Evolutionary conservation across 371 early-diverging fungal species (phyloP), one percentile per base, ranked within the genome.

Genomic region (Mortierella sp.): DNA sequence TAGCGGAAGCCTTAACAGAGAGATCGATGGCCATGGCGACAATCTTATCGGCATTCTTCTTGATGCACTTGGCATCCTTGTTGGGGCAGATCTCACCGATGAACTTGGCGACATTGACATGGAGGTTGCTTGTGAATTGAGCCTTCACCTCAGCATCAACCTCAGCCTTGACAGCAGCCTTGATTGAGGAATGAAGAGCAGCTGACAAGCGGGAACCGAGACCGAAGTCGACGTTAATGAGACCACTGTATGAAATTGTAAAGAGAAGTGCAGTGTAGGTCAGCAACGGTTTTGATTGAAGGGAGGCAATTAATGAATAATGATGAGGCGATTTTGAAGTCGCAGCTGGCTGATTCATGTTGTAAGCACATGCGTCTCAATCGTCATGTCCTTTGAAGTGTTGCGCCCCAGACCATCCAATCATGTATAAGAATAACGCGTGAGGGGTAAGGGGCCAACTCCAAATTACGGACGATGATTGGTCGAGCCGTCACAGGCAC

Each of bases 101-200:
- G 62, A 70, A 58, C 41, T 51, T 53, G 23, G 17, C 53, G 37
- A 76, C 53, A 62, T 76, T 65, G 23, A 48, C 70, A 52, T 70
- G 60, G 50, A 76, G 50, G 59, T 42, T 53, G 34, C 49, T 43
- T 23, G 65, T 61, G 62, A 76, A 76, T 58, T 70, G 63, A 48
- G 64, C 21, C 69, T 75, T 65, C 62, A 70, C 27, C 55, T 76
- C 66, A 27, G 70, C 70, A 64, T 70, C 58, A 15, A 76, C 65
- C 51, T 69, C 70, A 32, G 65, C 70, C 65, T 69, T 64, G 70
- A 76, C 62, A 44, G 66, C 53, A 61, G 78, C 66, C 78, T 76
- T 70, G 70, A 76, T 53, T 12, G 70, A 65, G 12, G 70, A 4
- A 28, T 64, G 41, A 39, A 76, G 43, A 17, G 64, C 65, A 52